phyloP scores from a whole-genome alignment of 2,329 filamentous ascomycete genomes.

The Simplicillium sp. region DNA sequence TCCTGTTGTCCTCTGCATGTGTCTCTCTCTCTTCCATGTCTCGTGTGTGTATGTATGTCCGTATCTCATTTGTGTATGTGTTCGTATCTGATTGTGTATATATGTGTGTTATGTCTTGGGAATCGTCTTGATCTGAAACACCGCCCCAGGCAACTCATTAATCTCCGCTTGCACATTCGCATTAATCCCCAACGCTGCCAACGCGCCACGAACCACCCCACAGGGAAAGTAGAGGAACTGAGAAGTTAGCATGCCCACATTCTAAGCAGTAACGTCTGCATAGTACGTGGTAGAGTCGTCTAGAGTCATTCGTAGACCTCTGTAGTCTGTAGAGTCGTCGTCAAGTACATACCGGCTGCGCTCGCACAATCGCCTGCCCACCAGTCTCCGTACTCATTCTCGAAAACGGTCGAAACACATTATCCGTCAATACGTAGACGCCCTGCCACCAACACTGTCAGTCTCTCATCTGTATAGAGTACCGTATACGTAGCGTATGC shows the following conservation, averaged over 20 bases:
- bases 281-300: too few relatives aligned
- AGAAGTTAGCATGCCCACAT: slow-evolving; percentile 3
- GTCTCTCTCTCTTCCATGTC: too few relatives aligned
- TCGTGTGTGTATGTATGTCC: background rate
- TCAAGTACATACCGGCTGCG: slow-evolving; percentile 69
- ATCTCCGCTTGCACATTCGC: slow-evolving; percentile 89
- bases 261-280: too few relatives aligned
- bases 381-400: slow-evolving; percentile 80
- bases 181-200: slow-evolving; percentile 83
- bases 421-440: slow-evolving; percentile 93
- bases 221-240: slow-evolving; percentile 94
- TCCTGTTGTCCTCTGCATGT: too few relatives aligned
- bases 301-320: too few relatives aligned
- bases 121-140: slow-evolving; percentile 91
- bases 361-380: slow-evolving; percentile 61
- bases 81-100: background rate
- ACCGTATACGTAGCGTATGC: too few relatives aligned
- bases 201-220: slow-evolving; percentile 81
- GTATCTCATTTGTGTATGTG: background rate
- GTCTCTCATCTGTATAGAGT: too few relatives aligned
- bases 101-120: slow-evolving; percentile 47
- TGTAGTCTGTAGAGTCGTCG: too few relatives aligned
- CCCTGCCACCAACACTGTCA: too few relatives aligned
- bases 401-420: slow-evolving; percentile 77
- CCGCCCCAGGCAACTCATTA: slow-evolving; percentile 74